Conservation (phyloP, 164 flowering plant genomes). For the Liriodendron chinense region DNA sequence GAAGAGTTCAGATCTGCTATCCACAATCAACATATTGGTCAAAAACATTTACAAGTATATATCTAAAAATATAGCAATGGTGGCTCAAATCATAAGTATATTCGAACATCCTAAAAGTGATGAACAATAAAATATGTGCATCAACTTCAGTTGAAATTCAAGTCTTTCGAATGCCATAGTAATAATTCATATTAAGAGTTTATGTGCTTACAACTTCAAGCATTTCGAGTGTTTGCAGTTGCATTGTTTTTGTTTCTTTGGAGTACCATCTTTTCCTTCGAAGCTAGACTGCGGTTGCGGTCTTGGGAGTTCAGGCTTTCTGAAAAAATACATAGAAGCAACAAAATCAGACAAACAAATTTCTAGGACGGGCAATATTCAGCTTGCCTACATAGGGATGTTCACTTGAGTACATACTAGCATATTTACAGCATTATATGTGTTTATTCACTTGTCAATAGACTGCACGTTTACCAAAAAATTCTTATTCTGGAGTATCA, state of each 20-base stretch:
- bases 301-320: slow-evolving; percentile 82
- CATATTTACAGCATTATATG: neutral
- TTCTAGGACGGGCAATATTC: neutral
- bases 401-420: slow-evolving; percentile 1
- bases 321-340: slow-evolving; percentile 28
- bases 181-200: neutral
- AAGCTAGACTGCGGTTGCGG: slow-evolving; percentile 42
- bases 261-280: slow-evolving; percentile 79
- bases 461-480: neutral
- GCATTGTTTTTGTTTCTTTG: slow-evolving; percentile 88
- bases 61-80: neutral
- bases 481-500: neutral
- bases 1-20: neutral
- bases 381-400: neutral
- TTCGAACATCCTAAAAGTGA: neutral
- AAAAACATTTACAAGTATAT: neutral
- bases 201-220: slow-evolving; percentile 77
- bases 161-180: neutral
- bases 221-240: slow-evolving; percentile 92
- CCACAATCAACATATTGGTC: neutral
- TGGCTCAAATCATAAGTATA: neutral
- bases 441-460: neutral
- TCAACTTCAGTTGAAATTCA: neutral
- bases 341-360: slow-evolving; percentile 6
- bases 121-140: neutral